Base-by-base conservation (phyloP, 805 yeast genomes). In the Wickerhamiella siamensis region DNA sequence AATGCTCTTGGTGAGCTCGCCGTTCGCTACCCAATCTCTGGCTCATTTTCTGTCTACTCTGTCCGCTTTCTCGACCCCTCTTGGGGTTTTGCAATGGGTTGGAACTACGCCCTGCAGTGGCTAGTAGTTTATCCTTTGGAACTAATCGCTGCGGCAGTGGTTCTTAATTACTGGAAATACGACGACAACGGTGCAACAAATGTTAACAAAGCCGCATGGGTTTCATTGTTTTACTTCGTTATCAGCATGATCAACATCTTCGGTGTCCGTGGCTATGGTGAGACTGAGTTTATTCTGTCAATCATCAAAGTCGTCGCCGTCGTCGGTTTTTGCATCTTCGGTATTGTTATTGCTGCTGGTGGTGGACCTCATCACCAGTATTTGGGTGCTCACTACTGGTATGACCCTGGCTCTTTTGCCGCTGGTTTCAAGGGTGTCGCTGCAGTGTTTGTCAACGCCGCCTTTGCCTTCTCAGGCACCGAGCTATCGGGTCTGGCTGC, bases 401-500 rank as follows among this genome's bases (percentile, higher is more conserved):
- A 71, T 45, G 48, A 67, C 40, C 80, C 81, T 0, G 88, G 88
- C 39, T 75, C 86, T 0, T 77, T 81, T 53, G 71, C 74, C 9
- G 63, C 69, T 31, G 78, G 72, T 8, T 77, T 78, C 58, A 77
- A 79, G 59, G 86, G 84, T 46, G 72, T 80, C 40, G 73, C 79
- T 53, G 65, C 80, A 0, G 82, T 76, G n/a, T 73, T 81, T 47
- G 79, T 79, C 39, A 74, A 80, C 31, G 84, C 88, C 14, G 83
- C 87, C 0, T 82, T 79, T 57, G 71, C 83, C 9, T 82, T 75
- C 54, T 74, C 80, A 33, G 88, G 88, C 45, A 71, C 83, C 15
- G 91, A 81, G 60, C 64, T 81, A 50, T 72, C 73, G 32, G 83
- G 84, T 39, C 66, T 81, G 33, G 80, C 86, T 9, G 81, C 87